A percentile compares a stretch with the other conserved stretches of the same genome.
phyloP scores from a whole-genome alignment of 2,329 filamentous ascomycete species.

The Boeremia exigua region DNA sequence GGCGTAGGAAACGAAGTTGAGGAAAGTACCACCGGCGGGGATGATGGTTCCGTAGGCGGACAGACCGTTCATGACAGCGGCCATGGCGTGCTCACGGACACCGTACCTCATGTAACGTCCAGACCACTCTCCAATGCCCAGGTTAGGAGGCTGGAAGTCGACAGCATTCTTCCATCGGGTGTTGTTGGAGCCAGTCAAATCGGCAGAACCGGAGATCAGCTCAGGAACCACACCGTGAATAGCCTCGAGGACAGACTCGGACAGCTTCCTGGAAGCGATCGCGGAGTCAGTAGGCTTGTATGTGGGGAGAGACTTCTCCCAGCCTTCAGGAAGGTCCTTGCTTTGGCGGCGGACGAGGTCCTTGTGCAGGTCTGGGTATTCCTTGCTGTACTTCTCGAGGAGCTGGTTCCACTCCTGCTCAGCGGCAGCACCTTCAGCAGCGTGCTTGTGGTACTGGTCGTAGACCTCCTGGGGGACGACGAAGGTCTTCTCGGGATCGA shows the following conservation, averaged over 20 bases:
- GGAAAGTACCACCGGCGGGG: constrained; percentile 93
- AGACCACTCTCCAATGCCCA: constrained; percentile 84
- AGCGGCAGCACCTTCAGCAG: constrained; percentile 81
- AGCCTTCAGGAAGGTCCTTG: constrained; percentile 89
- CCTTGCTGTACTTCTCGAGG: constrained; percentile 81
- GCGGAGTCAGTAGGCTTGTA: constrained; percentile 88
- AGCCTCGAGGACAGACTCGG: constrained; percentile 89
- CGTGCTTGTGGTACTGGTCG: constrained; percentile 85
- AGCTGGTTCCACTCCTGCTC: constrained; percentile 97
- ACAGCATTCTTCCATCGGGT: constrained; percentile 96
- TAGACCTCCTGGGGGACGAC: constrained; percentile 94
- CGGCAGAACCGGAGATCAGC: constrained; percentile 92
- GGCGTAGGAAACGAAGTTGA: constrained; percentile 99
- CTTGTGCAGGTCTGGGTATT: constrained; percentile 77
- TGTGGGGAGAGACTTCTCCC: constrained; percentile 90
- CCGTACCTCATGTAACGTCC: constrained; percentile 94
- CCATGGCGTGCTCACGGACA: constrained; percentile 92
- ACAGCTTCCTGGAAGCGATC: constrained; percentile 93
- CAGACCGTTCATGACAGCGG: constrained; percentile 92
- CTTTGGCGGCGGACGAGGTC: constrained; percentile 82
- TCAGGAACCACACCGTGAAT: constrained; percentile 85
- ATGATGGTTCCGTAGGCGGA: constrained; percentile 94
- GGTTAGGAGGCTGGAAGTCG: constrained; percentile 93
- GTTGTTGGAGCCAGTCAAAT: constrained; percentile 98
- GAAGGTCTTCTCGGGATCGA: constrained; percentile 93